phyloP scores from a whole-genome alignment of 208 protist genomes.

The Endotrypanum monterogeii region DNA sequence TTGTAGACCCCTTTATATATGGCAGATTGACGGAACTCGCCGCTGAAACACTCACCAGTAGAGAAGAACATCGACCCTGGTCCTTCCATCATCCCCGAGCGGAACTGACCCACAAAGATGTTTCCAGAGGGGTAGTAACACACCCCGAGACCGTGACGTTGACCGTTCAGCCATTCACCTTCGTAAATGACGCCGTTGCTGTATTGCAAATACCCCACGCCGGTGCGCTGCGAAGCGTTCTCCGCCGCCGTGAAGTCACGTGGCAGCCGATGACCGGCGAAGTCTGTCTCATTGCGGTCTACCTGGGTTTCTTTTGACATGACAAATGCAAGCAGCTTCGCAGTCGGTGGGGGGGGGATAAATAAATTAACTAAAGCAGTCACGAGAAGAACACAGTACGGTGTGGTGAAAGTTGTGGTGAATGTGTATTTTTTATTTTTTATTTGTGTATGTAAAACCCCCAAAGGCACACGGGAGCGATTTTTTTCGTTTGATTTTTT shows the following conservation, averaged over 20 bases:
- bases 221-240: constrained; percentile 20
- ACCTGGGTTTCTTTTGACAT: constrained; percentile 1
- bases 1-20: constrained; percentile 53
- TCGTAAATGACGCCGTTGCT: constrained; percentile 61
- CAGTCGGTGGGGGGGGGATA: background rate
- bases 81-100: constrained; percentile 51
- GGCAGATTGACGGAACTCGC: constrained; percentile 36
- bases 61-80: constrained; percentile 59
- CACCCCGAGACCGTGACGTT: constrained; percentile 58
- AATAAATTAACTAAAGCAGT: too few species aligned
- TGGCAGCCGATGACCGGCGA: constrained; percentile 16
- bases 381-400: too few species aligned
- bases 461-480: too few species aligned
- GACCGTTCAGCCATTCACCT: constrained; percentile 41
- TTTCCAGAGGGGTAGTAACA: constrained; percentile 65
- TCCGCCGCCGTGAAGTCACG: constrained; percentile 15
- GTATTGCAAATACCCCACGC: constrained; percentile 32
- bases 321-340: background rate
- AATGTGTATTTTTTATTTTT: too few species aligned
- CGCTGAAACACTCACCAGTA: constrained; percentile 59
- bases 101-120: constrained; percentile 66
- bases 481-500: too few species aligned
- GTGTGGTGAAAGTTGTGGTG: background rate
- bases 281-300: constrained; percentile 9
- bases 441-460: too few species aligned